A percentile compares a stretch with the other conserved stretches of the same genome.
phyloP scores from a whole-genome alignment of 2,329 filamentous ascomycete genomes.

The Trichoderma arundinaceum region DNA sequence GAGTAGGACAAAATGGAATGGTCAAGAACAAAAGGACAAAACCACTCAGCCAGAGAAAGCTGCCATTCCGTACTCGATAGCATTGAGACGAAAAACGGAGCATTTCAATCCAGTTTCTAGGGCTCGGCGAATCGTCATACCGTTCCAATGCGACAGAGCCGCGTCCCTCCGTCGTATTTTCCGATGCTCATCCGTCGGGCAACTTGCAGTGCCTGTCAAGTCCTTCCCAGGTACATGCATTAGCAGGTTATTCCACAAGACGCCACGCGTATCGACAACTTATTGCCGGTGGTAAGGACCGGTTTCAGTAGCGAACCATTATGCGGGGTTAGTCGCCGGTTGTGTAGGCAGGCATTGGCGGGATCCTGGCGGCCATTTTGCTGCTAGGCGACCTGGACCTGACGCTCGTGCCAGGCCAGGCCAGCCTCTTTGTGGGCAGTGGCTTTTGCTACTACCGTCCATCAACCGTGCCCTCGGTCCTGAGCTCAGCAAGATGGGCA shows the following conservation, averaged over 20 bases:
- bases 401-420: conserved; percentile 12
- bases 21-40: neutral
- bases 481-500: conserved; percentile 29
- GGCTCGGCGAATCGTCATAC: conserved; percentile 27
- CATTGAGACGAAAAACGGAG: conserved; percentile 12
- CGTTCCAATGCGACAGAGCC: conserved; percentile 11
- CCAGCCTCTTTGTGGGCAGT: conserved; percentile 18
- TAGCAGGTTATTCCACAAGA: conserved; percentile 12
- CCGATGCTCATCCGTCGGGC: conserved; percentile 25
- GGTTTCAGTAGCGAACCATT: conserved; percentile 28
- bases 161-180: conserved; percentile 22
- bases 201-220: conserved; percentile 13
- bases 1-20: neutral
- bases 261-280: conserved; percentile 26
- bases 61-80: neutral
- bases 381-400: conserved; percentile 6
- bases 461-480: conserved; percentile 25
- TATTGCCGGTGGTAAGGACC: conserved; percentile 28
- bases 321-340: conserved; percentile 30
- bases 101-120: neutral
- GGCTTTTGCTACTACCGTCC: conserved; percentile 15
- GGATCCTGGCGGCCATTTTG: conserved; percentile 22
- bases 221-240: conserved; percentile 19
- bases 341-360: conserved; percentile 8
- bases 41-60: conserved; percentile 2